A percentile compares a stretch with the other conserved stretches of the same genome.
These are phyloP conservation scores for Metschnikowia henanensis DNA, from an alignment of 805 yeast species.

Conservation along the genomic window DNA sequence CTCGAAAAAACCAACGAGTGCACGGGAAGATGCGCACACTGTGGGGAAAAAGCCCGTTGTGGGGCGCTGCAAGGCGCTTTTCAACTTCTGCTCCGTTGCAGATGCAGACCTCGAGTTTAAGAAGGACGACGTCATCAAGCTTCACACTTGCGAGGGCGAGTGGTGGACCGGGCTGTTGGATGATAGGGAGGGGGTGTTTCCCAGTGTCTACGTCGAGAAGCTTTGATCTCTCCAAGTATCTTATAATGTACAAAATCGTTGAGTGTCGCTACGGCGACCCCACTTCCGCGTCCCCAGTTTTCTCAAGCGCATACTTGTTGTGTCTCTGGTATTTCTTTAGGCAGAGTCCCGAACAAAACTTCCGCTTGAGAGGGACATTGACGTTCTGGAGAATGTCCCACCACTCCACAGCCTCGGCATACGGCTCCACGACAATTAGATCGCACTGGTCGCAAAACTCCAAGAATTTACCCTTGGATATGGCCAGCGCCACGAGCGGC, in stretches of 20 bases:
- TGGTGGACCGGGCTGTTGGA: constrained; percentile 41
- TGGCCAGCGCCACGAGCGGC: constrained; percentile 47
- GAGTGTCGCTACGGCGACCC: no score
- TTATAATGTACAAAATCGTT: no score
- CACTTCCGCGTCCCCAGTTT: background rate
- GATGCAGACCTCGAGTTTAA: constrained; percentile 44
- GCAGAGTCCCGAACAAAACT: constrained; percentile 57
- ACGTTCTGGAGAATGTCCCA: constrained; percentile 58
- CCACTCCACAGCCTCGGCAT: constrained; percentile 64
- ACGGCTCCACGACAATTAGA: constrained; percentile 49
- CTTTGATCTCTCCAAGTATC: no score
- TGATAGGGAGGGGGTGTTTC: constrained; percentile 33
- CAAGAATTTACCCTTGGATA: constrained; percentile 50
- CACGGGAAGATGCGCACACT: background rate
- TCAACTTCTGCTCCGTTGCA: constrained; percentile 34
- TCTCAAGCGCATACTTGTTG: constrained; percentile 2
- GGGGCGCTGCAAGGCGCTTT: constrained; percentile 39
- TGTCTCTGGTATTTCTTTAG: constrained; percentile 23
- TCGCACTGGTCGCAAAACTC: constrained; percentile 56
- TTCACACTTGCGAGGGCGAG: constrained; percentile 30
- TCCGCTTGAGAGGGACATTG: constrained; percentile 51
- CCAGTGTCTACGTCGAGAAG: constrained; percentile 30
- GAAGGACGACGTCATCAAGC: constrained; percentile 43
- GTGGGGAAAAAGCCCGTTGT: background rate
- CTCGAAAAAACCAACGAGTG: background rate